Conservation (phyloP, 148 eudicot genomes). For the Suaeda aralocaspica region DNA sequence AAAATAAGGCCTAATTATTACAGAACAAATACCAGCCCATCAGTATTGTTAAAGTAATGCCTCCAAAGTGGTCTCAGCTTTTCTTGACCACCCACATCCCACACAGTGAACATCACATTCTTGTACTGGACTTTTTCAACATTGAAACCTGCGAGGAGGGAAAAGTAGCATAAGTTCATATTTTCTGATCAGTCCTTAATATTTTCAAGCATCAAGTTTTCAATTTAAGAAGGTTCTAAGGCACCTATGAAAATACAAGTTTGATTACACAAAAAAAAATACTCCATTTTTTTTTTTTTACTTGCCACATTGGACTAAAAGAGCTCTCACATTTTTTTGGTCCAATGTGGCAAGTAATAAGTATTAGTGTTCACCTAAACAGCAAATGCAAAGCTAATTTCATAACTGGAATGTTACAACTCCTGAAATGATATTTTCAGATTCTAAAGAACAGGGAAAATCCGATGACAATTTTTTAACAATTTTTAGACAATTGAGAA, state of each 20-base stretch:
- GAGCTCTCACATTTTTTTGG: too few species aligned
- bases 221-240: background rate
- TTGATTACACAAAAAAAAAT: too few species aligned
- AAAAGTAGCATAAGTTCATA: slow-evolving; percentile 1
- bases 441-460: too few species aligned
- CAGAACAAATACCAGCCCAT: slow-evolving; percentile 74
- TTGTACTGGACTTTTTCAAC: slow-evolving; percentile 99
- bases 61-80: slow-evolving; percentile 97
- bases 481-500: too few species aligned
- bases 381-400: background rate
- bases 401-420: background rate
- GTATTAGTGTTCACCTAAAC: too few species aligned
- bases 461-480: too few species aligned
- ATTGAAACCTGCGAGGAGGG: slow-evolving; percentile 68
- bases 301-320: too few species aligned
- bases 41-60: slow-evolving; percentile 97
- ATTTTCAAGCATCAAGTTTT: background rate
- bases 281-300: too few species aligned
- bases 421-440: too few species aligned
- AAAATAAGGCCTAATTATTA: background rate
- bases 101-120: slow-evolving; percentile 94
- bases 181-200: background rate
- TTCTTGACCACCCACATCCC: slow-evolving; percentile 99
- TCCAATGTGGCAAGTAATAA: background rate
- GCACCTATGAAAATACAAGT: too few species aligned